Conservation (phyloP, 192 early-diverging fungal genomes). For the Gorgonomyces haynaldii region DNA sequence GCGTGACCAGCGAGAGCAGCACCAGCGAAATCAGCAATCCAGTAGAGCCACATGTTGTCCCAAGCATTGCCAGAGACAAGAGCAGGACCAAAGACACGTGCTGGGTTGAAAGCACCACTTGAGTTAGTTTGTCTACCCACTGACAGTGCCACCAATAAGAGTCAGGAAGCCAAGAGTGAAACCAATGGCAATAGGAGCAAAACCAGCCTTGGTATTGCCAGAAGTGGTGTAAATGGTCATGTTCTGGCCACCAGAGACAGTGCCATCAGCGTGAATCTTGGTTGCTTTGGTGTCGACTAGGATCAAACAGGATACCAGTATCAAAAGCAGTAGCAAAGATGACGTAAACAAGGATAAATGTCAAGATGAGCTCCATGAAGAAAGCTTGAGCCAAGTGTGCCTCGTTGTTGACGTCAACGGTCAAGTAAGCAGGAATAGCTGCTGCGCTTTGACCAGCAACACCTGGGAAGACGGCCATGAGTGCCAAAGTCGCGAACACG, state of each 20-base stretch:
- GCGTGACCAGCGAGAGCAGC: constrained; percentile 41
- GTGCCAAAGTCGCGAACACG: constrained; percentile 32
- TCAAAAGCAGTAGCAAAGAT: constrained; percentile 57
- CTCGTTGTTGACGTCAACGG: constrained; percentile 26
- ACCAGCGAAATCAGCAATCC: constrained; percentile 43
- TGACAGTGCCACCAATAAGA: constrained; percentile 41
- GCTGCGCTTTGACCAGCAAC: constrained; percentile 15
- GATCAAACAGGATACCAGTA: constrained; percentile 23
- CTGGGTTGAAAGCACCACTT: constrained; percentile 52
- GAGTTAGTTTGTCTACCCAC: too few relatives aligned
- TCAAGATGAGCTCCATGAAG: constrained; percentile 45
- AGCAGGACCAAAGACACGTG: constrained; percentile 45
- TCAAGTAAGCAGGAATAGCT: constrained; percentile 24
- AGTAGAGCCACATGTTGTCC: constrained; percentile 48
- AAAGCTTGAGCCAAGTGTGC: constrained; percentile 37
- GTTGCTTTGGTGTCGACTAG: constrained; percentile 42
- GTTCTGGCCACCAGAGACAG: constrained; percentile 27
- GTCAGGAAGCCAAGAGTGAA: constrained; percentile 47
- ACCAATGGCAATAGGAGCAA: constrained; percentile 50
- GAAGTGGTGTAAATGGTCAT: constrained; percentile 54
- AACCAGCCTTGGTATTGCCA: constrained; percentile 54
- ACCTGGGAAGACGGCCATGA: constrained; percentile 42
- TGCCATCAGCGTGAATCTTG: constrained; percentile 25
- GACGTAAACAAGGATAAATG: constrained; percentile 51
- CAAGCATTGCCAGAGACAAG: constrained; percentile 37